These are phyloP conservation scores for Brassica cretica DNA, from an alignment of 345 rosid species.

Conservation along the genomic window DNA sequence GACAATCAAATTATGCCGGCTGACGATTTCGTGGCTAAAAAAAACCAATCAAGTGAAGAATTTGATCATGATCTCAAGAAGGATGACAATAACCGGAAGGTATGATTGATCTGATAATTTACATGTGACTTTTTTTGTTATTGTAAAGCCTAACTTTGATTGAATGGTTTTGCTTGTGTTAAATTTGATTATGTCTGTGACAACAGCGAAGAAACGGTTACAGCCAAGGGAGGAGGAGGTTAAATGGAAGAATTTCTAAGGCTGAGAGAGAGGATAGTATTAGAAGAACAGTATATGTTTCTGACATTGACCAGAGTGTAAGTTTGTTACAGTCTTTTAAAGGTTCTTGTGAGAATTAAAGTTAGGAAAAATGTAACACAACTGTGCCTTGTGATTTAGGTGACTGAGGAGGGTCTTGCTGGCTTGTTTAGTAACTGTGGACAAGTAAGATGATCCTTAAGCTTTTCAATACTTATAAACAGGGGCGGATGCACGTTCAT, in stretches of 20 bases:
- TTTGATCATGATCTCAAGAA: constrained; percentile 36
- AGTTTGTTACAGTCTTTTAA: constrained; percentile 4
- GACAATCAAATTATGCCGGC: constrained; percentile 34
- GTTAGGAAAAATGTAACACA: neutral
- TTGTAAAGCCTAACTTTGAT: constrained; percentile 2
- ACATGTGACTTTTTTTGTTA: neutral
- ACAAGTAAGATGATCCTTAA: constrained; percentile 53
- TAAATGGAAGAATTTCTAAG: constrained; percentile 57
- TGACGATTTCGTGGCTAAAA: constrained; percentile 37
- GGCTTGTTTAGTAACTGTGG: constrained; percentile 73
- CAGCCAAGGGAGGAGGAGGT: constrained; percentile 61
- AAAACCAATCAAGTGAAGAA: constrained; percentile 35
- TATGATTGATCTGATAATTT: neutral
- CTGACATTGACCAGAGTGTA: constrained; percentile 47
- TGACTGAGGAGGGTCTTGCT: constrained; percentile 90
- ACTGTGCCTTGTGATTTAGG: constrained; percentile 44
- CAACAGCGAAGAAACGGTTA: constrained; percentile 61
- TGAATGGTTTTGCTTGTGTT: neutral
- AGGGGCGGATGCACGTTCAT: too few species aligned
- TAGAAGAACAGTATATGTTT: constrained; percentile 46
- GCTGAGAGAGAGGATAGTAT: constrained; percentile 61
- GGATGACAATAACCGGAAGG: constrained; percentile 36
- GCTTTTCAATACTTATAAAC: neutral
- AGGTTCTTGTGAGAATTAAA: neutral
- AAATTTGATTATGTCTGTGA: constrained; percentile 2